Percentiles rank a stretch among this genome's conserved stretches.
Evolutionary conservation across 768 basidiomycete species (phyloP).

Genomic region (Krasilnikovozyma curviuscula): DNA sequence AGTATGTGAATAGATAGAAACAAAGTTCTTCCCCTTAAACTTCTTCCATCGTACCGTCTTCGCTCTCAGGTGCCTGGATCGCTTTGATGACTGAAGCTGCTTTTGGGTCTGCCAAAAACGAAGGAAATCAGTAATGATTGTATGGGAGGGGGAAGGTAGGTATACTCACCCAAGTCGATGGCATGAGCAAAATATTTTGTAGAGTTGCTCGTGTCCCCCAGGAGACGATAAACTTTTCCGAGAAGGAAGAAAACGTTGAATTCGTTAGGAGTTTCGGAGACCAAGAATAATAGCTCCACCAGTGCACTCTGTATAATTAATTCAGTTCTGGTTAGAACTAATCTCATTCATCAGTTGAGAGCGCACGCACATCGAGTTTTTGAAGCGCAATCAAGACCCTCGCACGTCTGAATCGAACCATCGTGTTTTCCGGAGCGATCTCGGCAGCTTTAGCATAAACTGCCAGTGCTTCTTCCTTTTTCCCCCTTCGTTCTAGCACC

Average conservation of each 20-base stretch:
- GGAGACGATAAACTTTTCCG: constrained; percentile 68
- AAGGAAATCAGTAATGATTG: no score
- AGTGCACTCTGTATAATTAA: constrained; percentile 70
- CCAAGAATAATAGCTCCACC: constrained; percentile 57
- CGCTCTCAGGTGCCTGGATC: no score
- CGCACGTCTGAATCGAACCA: constrained; percentile 83
- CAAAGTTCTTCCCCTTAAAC: no score
- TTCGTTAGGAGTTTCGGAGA: constrained; percentile 74
- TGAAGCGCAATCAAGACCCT: constrained; percentile 72
- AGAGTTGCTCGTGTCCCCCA: constrained; percentile 59
- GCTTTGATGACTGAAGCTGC: no score
- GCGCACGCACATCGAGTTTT: constrained; percentile 63
- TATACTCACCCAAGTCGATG: constrained; percentile 79
- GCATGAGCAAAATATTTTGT: constrained; percentile 73
- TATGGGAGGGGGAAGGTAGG: no score
- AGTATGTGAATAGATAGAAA: no score
- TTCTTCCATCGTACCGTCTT: no score
- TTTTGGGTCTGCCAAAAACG: no score
- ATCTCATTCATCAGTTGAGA: no score
- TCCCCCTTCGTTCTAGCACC: constrained; percentile 73
- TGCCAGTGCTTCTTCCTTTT: constrained; percentile 51
- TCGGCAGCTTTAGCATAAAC: constrained; percentile 64
- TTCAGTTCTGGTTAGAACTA: no score
- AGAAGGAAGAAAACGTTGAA: constrained; percentile 93
- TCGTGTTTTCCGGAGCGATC: constrained; percentile 67